Base-by-base conservation (phyloP, 345 rosid species). In the Carallia brachiata region DNA sequence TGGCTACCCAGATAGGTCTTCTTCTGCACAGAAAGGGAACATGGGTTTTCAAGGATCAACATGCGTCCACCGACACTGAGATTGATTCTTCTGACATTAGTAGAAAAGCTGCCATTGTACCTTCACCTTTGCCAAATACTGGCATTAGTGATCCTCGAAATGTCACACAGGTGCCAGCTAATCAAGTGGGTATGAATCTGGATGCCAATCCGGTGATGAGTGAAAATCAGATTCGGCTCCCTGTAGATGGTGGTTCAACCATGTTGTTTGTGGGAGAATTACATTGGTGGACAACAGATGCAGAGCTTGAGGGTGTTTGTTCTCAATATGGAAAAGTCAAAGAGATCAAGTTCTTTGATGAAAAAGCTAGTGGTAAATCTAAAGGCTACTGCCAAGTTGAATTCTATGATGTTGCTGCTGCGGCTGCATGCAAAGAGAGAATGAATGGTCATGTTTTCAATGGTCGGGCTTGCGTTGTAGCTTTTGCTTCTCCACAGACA, bases 251-350 rank as follows among this genome's bases (percentile, higher is more conserved):
- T 83, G 97, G 97, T 71, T 73, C 89, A 68, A 84, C 92, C 28
- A 84, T 77, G 84, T 73, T 90, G 67, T 87, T 81, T 73, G 97
- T 90, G 7, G 94, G 92, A 37, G 97, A 89, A 74, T 77, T 90
- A 54, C 94, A 90, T 71, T 90, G 97, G 97, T 90, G 97, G 97
- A 90, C 97, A 10, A 90, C 94, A 27, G 97, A 90, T 84, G 92
- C 88, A 8, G 97, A 90, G 78, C 80, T 90, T 70, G 97, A 90
- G 77, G 75, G 83, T 65, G 79, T 82, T 63, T 86, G 84, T 62
- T 79, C 87, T 73, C 94, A 86, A 67, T 90, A 85, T 75, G 97
- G 97, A 65, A 86, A 84, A 72, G 88, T 87, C 19, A 90, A 90
- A 80, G 94, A 90, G 81, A 82, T 90, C 50, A 90, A 90, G 82